These are phyloP conservation scores for Pichia insulana DNA, from an alignment of 805 yeast genomes.

Conservation along the genomic window DNA sequence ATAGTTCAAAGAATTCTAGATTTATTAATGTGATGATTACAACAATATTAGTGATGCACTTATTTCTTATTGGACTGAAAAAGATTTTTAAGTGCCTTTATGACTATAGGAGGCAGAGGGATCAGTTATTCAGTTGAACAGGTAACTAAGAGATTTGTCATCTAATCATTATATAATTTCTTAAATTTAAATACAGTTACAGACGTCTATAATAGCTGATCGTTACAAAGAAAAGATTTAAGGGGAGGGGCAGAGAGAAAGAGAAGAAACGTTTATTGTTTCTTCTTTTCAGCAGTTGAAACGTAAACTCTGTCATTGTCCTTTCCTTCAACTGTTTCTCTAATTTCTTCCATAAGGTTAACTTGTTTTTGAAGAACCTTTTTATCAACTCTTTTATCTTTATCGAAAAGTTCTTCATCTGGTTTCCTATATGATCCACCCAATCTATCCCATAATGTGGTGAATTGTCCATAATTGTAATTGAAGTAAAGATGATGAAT, in stretches of 20 bases:
- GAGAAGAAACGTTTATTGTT: background rate
- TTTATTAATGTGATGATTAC: too few species aligned
- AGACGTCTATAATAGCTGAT: background rate
- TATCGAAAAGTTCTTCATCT: slow-evolving; percentile 75
- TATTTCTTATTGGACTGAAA: too few species aligned
- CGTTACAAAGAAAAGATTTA: background rate
- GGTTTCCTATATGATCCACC: slow-evolving; percentile 93
- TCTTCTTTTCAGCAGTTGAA: slow-evolving; percentile 30
- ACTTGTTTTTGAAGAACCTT: slow-evolving; percentile 65
- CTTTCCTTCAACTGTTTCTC: slow-evolving; percentile 70
- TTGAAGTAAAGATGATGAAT: slow-evolving; percentile 95
- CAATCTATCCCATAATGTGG: slow-evolving; percentile 95
- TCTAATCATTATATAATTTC: background rate
- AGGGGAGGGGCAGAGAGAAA: background rate
- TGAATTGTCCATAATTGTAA: slow-evolving; percentile 97
- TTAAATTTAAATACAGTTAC: background rate
- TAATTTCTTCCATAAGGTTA: slow-evolving; percentile 67
- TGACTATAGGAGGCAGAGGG: too few species aligned
- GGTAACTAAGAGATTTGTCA: too few species aligned
- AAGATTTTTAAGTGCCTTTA: too few species aligned
- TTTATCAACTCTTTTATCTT: slow-evolving; percentile 44
- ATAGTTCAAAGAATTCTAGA: too few species aligned
- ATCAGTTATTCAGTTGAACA: too few species aligned
- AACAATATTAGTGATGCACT: too few species aligned
- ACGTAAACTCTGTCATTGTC: slow-evolving; percentile 72